Base-by-base conservation (phyloP, 1,284 basidiomycete species). In the Trichosporon inkin region DNA sequence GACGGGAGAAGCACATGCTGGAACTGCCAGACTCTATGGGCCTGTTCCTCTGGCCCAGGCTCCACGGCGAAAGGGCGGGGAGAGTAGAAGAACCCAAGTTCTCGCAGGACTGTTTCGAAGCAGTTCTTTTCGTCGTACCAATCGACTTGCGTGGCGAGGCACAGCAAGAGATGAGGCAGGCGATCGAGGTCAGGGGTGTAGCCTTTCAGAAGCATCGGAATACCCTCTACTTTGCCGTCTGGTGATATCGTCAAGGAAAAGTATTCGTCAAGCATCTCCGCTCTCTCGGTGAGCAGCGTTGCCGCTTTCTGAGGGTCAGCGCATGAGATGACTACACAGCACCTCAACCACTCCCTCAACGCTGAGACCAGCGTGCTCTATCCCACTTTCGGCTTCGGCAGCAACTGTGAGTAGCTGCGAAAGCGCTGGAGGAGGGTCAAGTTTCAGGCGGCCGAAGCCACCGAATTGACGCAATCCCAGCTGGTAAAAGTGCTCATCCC, bases 401-500 rank as follows among this genome's bases (percentile, higher is more conserved):
- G 91, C 94, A 8, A 97, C 83, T 39, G 83, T 80, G 8, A 99
- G 73, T 47, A 99, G 81, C 10, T 84, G 84, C 2, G 82, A 82
- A 5, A 99, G 71, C 0, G 83, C 79, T 0, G 92, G 91, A 1
- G 93, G 81, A 0, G 96, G 95, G 40, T 94, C 86, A 3, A 99
- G 81, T 57, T 85, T 85, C 51, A 98, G 77, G 10, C 85, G 82
- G 55, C 84, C 82, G 62, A 90, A 84, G 63, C 88, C 85, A 0
- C 94, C 92, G 71, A 99, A 99, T 73, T 99, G 95, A 17, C 91
- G 83, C 49, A 99, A 78, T 2, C 86, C 90, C 1, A 99, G 84
- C 73, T 99, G 96, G 75, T 97, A 99, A 70, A 98, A 96, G 44
- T 97, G 83, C 68, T 97, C 93, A 69, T 96, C 92, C 0, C 92